Conservation (phyloP, 2,329 filamentous ascomycete genomes). For the Fusarium torreyae region DNA sequence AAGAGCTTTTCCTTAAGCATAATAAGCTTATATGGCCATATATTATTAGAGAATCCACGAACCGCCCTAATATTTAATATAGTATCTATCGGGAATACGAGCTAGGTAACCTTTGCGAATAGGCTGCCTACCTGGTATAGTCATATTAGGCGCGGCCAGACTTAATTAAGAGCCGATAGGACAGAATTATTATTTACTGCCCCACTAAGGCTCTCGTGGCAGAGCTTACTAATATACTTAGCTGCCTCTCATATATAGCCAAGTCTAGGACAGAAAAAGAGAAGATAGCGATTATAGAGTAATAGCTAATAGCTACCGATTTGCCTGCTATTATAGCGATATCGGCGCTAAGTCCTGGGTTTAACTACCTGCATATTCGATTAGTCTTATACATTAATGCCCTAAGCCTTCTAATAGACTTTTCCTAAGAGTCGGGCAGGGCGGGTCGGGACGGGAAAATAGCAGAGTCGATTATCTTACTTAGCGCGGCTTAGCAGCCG, state of each 20-base stretch:
- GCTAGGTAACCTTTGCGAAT: background rate
- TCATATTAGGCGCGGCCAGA: background rate
- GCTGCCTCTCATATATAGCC: background rate
- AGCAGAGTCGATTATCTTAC: background rate
- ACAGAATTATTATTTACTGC: background rate
- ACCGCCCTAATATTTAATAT: background rate
- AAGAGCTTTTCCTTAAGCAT: background rate
- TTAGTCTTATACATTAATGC: background rate
- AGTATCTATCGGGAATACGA: background rate
- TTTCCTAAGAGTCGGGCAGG: background rate
- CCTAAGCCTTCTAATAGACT: background rate
- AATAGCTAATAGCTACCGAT: background rate
- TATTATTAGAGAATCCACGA: constrained; percentile 1
- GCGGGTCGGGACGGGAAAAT: background rate
- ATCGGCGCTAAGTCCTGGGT: background rate
- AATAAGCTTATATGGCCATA: background rate
- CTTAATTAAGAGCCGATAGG: background rate
- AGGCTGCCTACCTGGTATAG: background rate
- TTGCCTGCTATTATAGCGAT: background rate
- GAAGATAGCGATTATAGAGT: background rate
- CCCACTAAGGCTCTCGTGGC: background rate
- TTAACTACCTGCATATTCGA: background rate
- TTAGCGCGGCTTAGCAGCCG: background rate
- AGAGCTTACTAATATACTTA: background rate
- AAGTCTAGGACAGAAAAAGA: background rate